These are phyloP conservation scores for Elsinoe fawcettii DNA, from an alignment of 2,329 filamentous ascomycete species.

Conservation along the genomic window DNA sequence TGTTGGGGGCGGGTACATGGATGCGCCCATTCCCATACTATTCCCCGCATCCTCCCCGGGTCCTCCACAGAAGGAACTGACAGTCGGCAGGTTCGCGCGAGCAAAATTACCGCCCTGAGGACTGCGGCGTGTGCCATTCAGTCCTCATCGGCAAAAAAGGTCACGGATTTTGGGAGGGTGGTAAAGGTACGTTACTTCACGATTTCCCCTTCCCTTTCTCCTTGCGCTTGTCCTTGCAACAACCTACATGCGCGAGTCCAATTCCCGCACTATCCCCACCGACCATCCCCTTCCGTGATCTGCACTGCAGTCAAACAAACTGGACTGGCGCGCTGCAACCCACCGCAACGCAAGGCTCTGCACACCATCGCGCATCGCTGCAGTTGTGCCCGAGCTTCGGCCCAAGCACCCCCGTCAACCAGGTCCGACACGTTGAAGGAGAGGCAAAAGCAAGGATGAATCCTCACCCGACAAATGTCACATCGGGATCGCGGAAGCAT, in stretches of 20 bases:
- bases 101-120: slow-evolving; percentile 69
- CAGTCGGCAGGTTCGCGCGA: slow-evolving; percentile 54
- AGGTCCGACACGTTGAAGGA: neutral
- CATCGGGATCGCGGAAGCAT: neutral
- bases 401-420: neutral
- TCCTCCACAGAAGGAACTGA: neutral
- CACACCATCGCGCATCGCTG: neutral
- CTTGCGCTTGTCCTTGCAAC: neutral
- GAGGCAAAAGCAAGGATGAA: neutral
- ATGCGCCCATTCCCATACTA: neutral
- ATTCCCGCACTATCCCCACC: too few relatives aligned
- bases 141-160: slow-evolving; percentile 59
- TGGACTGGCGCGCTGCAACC: too few relatives aligned
- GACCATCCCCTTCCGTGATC: too few relatives aligned
- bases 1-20: too few relatives aligned
- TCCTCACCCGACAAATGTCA: neutral
- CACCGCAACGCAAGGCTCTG: neutral
- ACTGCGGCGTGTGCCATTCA: slow-evolving; percentile 65
- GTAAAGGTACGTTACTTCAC: slow-evolving; percentile 42
- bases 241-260: too few relatives aligned
- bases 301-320: too few relatives aligned
- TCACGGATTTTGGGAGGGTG: slow-evolving; percentile 78
- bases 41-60: neutral
- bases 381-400: neutral
- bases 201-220: neutral